Evolutionary conservation across 2,329 filamentous ascomycete species (phyloP), one percentile per base, ranked within the genome.

Genomic region (Onygenales sp.): DNA sequence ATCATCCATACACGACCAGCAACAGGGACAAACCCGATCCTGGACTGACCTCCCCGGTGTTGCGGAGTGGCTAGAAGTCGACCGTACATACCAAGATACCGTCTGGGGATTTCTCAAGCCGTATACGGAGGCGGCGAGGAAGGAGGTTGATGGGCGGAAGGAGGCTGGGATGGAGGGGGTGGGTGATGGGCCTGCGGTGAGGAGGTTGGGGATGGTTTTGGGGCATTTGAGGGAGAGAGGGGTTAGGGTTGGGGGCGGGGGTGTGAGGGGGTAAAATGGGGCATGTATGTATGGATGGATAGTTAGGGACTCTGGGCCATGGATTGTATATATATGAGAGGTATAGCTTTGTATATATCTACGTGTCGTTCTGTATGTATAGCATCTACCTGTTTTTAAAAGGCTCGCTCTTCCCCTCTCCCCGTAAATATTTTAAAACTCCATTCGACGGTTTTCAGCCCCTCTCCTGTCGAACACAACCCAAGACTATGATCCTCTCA

Each of bases 71-170:
- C 39, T 60, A 17, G 55, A 54, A 6, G 42, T 58, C 8, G 57
- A 60, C 33, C 13, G 36, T 3, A 45, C 43, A 13, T 60, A 60
- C 14, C 55, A 56, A 3, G 58, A 59, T 45, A 52, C 42, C 7
- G 58, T 60, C 21, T 60, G 57, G 57, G 58, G 58, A 4, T 31
- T 37, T 21, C 36, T 60, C 32, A 56, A 56, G 49, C 53, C 54
- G 33, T 53, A 51, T 36, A 54, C 52, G 7, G 52, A 56, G 39
- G 57, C 54, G 21, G 57, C 57, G 44, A 55, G 49, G 57, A 51
- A 45, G 52, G 57, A 59, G 48, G 54, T 59, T 27, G 49, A 55
- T 37, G 47, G 49, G 52, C 42, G 37, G 40, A 45, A n/a, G 45
- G 39, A 54, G 33, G 42, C 3, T 11, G 44, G 42, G 17, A 48